Base-by-base conservation (phyloP, 1,139 yeast genomes). In the Citeromyces hawaiiensis region DNA sequence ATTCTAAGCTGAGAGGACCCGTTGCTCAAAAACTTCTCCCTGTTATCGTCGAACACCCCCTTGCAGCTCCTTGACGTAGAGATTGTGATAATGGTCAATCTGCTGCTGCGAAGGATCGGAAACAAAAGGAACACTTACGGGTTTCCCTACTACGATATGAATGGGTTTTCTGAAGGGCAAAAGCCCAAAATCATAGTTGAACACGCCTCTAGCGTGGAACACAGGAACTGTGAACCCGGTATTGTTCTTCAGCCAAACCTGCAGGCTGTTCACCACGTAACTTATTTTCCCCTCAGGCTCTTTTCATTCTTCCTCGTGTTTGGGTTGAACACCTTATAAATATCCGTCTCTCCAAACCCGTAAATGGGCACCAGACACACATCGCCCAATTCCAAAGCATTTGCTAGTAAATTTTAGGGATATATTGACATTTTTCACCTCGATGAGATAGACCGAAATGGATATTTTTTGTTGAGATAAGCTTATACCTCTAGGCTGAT, bases 181-280 rank as follows among this genome's bases (percentile, higher is more conserved):
- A 35, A 91, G 63, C 0, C 98, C 98, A 60, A 83, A 85, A 54
- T 88, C 95, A 52, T 88, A 85, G 51, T 88, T 86, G 59, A 91
- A 87, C 1, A 91, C 70, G 0, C 98, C 97, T 39, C 97, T 68
- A 0, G 96, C 96, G 53, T 87, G 82, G 61, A 91, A 83, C 43
- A 91, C 72, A 1, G 98, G 98, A 13, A 91, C 54, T 0, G 98
- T 88, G 59, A 88, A 91, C 3, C 88, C 91, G 43, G 78, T 70
- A 35, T 63, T 67, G 33, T 65, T 64, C 52, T 91, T 88, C 55
- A 88, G 55, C 75, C 85, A 73, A 35, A 70, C 60, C 56, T 88
- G 97, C 42, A 83, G 56, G 41, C 63, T 16, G 25, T 34, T 25
- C 6, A 29, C 16, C 10, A 23, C 17, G 18, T 19, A 19, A 19